Base-by-base conservation (phyloP, 768 basidiomycete genomes). In the Mycena albidolilacea region DNA sequence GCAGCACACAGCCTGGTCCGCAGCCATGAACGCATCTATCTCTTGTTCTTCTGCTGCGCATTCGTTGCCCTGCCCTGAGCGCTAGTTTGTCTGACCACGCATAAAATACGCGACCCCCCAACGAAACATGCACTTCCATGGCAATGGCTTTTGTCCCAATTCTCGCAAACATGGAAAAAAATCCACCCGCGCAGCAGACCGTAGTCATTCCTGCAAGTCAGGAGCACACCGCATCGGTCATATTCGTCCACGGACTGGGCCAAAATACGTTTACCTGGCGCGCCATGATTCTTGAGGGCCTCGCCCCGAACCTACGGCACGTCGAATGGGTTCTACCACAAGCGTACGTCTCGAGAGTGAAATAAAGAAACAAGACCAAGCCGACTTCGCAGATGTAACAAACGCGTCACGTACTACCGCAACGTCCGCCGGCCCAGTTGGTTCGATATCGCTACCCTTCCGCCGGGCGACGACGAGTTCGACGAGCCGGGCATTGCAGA, bases 141-240 rank as follows among this genome's bases (percentile, higher is more conserved):
- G 30, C 39, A 38, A 14, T 23, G 12, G 23, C 69, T 9, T 19
- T 19, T 7, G 48, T 50, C 48, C 63, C 63, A n/a, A 64, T 64
- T 14, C 63, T 74, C 37, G 65, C 64, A 5, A 73, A 64, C 70
- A 78, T 77, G 74, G 72, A 76, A 38, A 54, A 54, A n/a, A 44
- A 50, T 21, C 55, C 61, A 3, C 23, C 23, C 44, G 55, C 15
- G 23, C 76, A 71, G 65, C 64, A 74, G 52, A 54, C 71, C 12
- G 70, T 76, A 38, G 72, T 73, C 15, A 76, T 80, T 63, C 73
- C 77, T 64, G 73, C 81, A 5, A 67, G 59, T 17, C 61, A 77
- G 54, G 23, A 84, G 64, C 92, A 93, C 77, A 89, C 89, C 11
- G 91, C 91, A 14, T 92, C 91, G 0, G 86, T 94, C 68, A 92